These are phyloP conservation scores for Apocynum venetum DNA, from an alignment of 257 asterid species.

Conservation along the genomic window DNA sequence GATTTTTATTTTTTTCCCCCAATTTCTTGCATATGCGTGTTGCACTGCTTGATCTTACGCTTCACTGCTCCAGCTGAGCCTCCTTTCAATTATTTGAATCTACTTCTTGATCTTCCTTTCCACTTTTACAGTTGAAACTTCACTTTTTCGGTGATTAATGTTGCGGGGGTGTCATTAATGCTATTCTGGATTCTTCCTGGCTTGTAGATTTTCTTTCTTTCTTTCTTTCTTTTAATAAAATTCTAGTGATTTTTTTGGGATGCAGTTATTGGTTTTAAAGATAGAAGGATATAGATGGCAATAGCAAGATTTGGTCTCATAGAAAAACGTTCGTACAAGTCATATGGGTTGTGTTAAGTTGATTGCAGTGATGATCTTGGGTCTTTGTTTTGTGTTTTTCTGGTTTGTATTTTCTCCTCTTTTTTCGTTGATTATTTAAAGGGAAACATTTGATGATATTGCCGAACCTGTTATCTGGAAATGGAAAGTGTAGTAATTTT, in stretches of 20 bases:
- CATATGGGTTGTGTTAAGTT: conserved; percentile 70
- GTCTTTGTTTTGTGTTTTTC: conserved; percentile 73
- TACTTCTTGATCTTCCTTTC: conserved; percentile 44
- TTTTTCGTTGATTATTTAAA: conserved; percentile 64
- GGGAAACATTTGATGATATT: conserved; percentile 83
- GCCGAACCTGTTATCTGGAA: conserved; percentile 60
- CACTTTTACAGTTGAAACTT: conserved; percentile 30
- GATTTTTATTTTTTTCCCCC: neutral
- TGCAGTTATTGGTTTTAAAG: conserved; percentile 22
- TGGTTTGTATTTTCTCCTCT: conserved; percentile 74
- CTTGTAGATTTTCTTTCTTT: conserved; percentile 3
- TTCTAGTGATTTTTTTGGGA: neutral
- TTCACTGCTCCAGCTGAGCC: conserved; percentile 1
- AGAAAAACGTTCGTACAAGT: conserved; percentile 73
- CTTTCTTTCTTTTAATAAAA: neutral
- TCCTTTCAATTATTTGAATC: conserved; percentile 16
- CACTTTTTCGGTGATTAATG: conserved; percentile 13
- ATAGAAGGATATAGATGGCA: conserved; percentile 42
- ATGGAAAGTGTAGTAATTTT: conserved; percentile 29
- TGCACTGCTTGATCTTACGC: neutral
- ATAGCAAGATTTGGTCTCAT: conserved; percentile 76
- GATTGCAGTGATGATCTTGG: conserved; percentile 62
- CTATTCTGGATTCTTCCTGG: conserved; percentile 9
- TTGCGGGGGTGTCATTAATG: neutral
- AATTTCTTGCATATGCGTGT: neutral